Percentiles rank a stretch among this genome's conserved stretches.
phyloP scores from a whole-genome alignment of 1,139 yeast species.

The Geotrichum siamense region DNA sequence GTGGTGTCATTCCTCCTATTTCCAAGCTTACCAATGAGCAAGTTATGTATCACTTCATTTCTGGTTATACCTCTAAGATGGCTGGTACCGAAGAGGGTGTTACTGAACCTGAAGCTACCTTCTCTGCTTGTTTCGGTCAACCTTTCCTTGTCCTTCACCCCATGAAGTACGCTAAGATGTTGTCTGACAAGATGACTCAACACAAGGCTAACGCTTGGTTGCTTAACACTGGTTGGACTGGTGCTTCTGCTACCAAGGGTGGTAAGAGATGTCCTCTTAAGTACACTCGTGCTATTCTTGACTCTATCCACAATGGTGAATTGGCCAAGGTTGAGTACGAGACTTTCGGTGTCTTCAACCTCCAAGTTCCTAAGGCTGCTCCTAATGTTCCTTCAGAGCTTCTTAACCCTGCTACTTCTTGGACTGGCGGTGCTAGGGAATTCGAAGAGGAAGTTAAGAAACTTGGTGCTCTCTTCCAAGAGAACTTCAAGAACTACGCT shows the following conservation, averaged over 20 bases:
- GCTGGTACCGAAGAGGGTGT: slow-evolving; percentile 97
- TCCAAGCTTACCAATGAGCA: slow-evolving; percentile 90
- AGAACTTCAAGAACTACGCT: slow-evolving; percentile 81
- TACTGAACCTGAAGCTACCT: slow-evolving; percentile 96
- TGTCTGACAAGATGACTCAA: slow-evolving; percentile 83
- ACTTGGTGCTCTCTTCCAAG: slow-evolving; percentile 71
- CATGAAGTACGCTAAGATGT: slow-evolving; percentile 95
- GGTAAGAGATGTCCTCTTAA: slow-evolving; percentile 97
- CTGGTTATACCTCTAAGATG: slow-evolving; percentile 98
- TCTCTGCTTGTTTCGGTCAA: slow-evolving; percentile 98
- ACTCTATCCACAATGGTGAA: slow-evolving; percentile 90
- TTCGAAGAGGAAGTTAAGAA: slow-evolving; percentile 63
- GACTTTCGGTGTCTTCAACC: slow-evolving; percentile 77
- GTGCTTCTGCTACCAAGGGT: slow-evolving; percentile 84
- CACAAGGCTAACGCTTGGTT: slow-evolving; percentile 94
- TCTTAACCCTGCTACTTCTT: slow-evolving; percentile 79
- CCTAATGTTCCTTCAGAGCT: slow-evolving; percentile 79
- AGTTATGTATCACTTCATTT: slow-evolving; percentile 97
- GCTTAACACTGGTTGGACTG: slow-evolving; percentile 98
- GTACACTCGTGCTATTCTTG: slow-evolving; percentile 94
- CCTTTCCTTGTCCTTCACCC: slow-evolving; percentile 98
- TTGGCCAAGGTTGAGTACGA: slow-evolving; percentile 76
- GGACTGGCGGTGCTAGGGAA: slow-evolving; percentile 67
- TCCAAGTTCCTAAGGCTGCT: slow-evolving; percentile 75
- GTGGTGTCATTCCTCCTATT: slow-evolving; percentile 97